Evolutionary conservation across 2,329 filamentous ascomycete genomes (phyloP), one percentile per base, ranked within the genome.

Genomic region (Fusarium sp.): DNA sequence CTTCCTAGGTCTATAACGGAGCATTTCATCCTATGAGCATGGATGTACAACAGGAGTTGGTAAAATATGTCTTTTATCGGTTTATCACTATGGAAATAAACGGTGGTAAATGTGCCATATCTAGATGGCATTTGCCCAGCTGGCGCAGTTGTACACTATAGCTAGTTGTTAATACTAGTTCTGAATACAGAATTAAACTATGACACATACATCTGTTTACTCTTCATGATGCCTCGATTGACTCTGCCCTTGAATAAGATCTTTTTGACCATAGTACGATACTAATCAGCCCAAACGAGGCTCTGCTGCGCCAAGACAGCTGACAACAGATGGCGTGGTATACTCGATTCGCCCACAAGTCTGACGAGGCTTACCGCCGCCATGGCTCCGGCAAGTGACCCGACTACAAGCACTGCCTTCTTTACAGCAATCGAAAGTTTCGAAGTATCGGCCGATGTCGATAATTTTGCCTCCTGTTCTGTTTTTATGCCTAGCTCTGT

Each of bases 401-500:
- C 59, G 42, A 50, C 62, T 47, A 73, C 30, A 37, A 75, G 62
- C 63, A 72, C 70, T 59, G 73, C 73, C 73, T 60, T 57, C 51
- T 45, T 59, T 16, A 41, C 30, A 8, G 51, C 25, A 40, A 50
- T 40, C 59, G 57, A 59, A 20, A 41, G n/a, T 28, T 55, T 63
- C 8, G 48, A 55, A n/a, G 49, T 43, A 41, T 50, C 53, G n/a
- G 41, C 47, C 23, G 47, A 51, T n/a, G 48, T 37, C 30, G 55
- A 28, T 5, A 30, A 25, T 25, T 30, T 40, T 40, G 34, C 46
- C 43, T 48, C 54, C 12, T 45, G 41, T 46, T 50, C 63, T 34
- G 43, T 42, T 13, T 32, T 42, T 34, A 53, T 18, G 78, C 84
- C 75, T 28, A 74, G 63, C 55, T 75, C 69, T 16, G 80, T 82